Evolutionary conservation across 257 asterid species (phyloP).

Genomic region (Hygrophila difformis): DNA sequence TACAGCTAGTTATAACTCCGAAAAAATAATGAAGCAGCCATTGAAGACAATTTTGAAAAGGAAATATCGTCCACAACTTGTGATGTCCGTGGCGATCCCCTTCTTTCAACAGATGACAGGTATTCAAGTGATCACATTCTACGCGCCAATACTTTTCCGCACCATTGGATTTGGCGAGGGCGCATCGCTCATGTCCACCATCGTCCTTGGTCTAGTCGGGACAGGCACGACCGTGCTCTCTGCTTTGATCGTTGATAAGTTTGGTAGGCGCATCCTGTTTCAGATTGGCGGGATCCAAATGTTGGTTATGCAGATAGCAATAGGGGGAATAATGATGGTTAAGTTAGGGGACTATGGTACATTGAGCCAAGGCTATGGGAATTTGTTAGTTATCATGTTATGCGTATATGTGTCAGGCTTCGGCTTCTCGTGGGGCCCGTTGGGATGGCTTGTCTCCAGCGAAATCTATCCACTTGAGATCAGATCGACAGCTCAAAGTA

Average conservation of each 20-base stretch:
- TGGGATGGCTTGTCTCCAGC: constrained; percentile 17
- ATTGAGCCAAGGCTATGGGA: neutral
- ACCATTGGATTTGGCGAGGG: constrained; percentile 12
- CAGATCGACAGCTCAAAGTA: constrained; percentile 17
- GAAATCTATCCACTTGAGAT: constrained; percentile 16
- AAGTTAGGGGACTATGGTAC: constrained; percentile 12
- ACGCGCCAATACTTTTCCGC: constrained; percentile 19
- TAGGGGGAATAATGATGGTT: constrained; percentile 8
- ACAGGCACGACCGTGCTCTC: neutral
- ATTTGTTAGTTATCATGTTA: neutral
- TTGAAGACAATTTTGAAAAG: constrained; percentile 11
- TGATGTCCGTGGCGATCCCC: too few species aligned
- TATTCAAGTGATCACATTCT: constrained; percentile 16
- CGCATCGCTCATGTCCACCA: constrained; percentile 11
- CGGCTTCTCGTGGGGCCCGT: constrained; percentile 18
- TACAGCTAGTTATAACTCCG: constrained; percentile 6
- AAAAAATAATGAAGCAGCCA: constrained; percentile 9
- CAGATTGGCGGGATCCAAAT: constrained; percentile 2
- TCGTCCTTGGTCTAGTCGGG: neutral
- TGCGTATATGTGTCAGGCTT: constrained; percentile 10
- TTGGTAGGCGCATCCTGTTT: neutral
- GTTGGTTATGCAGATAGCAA: neutral
- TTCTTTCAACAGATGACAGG: constrained; percentile 18
- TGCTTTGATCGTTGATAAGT: neutral
- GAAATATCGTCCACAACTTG: constrained; percentile 16